Evolutionary conservation across 306 rosid species (phyloP).

Genomic region (Parietaria judaica): DNA sequence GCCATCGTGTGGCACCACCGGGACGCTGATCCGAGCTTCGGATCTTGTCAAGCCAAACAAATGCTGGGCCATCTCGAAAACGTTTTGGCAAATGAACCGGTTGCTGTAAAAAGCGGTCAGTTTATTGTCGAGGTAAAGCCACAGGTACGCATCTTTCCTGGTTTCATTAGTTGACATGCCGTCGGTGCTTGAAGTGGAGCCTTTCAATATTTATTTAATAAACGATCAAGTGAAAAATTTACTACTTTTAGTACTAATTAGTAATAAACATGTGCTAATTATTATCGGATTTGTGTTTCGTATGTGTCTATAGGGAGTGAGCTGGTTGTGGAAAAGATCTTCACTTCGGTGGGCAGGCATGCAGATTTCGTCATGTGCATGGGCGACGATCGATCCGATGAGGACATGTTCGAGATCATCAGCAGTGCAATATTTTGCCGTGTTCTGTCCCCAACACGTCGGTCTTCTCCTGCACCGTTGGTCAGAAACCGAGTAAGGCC

Average conservation of each 20-base stretch:
- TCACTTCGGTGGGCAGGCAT: slow-evolving; percentile 43
- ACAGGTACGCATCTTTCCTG: slow-evolving; percentile 36
- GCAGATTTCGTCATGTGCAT: slow-evolving; percentile 57
- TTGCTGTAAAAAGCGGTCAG: slow-evolving; percentile 55
- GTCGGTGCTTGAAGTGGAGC: no score
- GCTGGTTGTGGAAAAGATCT: slow-evolving; percentile 52
- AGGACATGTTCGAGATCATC: slow-evolving; percentile 64
- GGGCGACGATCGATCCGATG: slow-evolving; percentile 68
- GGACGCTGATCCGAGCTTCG: slow-evolving; percentile 64
- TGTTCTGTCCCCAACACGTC: slow-evolving; percentile 28
- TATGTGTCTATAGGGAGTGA: slow-evolving; percentile 42
- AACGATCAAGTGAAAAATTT: neutral
- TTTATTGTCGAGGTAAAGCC: slow-evolving; percentile 66
- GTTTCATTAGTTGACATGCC: neutral
- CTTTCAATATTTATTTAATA: no score
- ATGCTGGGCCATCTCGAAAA: slow-evolving; percentile 61
- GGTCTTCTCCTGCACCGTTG: slow-evolving; percentile 61
- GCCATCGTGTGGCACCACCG: slow-evolving; percentile 70
- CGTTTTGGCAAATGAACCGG: slow-evolving; percentile 66
- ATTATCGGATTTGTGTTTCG: slow-evolving; percentile 10
- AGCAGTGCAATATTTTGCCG: slow-evolving; percentile 29
- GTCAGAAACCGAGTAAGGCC: slow-evolving; percentile 73
- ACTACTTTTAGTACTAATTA: neutral
- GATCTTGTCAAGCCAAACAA: slow-evolving; percentile 63
- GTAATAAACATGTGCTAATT: neutral